phyloP scores from a whole-genome alignment of 257 asterid genomes.

The Orobanche coerulescens region DNA sequence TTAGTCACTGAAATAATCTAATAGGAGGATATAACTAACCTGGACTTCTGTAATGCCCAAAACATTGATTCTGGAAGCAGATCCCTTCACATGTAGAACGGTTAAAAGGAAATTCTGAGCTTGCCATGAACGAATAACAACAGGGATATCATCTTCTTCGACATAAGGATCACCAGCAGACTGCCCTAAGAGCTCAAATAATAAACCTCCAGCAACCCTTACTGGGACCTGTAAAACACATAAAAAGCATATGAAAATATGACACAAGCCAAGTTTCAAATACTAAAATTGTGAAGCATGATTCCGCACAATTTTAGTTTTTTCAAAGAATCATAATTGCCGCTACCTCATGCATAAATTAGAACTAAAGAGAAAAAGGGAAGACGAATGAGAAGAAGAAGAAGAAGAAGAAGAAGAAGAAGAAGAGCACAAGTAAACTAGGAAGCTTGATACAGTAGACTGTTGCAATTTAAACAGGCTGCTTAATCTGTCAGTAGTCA shows the following conservation, averaged over 20 bases:
- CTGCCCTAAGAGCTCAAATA: constrained; percentile 94
- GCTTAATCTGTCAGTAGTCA: background rate
- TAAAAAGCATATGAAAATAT: constrained; percentile 6
- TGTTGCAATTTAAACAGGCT: background rate
- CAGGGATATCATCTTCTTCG: constrained; percentile 86
- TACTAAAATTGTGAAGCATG: background rate
- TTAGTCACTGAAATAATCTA: constrained; percentile 7
- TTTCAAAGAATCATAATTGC: background rate
- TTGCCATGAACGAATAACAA: constrained; percentile 95
- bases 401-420: background rate
- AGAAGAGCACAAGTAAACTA: background rate
- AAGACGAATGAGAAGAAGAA: background rate
- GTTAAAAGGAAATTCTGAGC: constrained; percentile 75
- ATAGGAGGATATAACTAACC: constrained; percentile 32
- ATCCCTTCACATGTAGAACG: constrained; percentile 71
- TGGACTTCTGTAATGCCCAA: constrained; percentile 91
- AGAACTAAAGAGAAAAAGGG: background rate
- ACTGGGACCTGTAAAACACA: constrained; percentile 71
- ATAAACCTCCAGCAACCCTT: constrained; percentile 88
- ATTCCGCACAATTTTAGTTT: background rate
- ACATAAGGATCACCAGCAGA: constrained; percentile 86
- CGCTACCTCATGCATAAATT: constrained; percentile 9
- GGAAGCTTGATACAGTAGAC: background rate
- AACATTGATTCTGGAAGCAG: constrained; percentile 65
- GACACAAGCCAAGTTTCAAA: background rate